Percentiles rank a stretch among this genome's conserved stretches.
These are phyloP conservation scores for Kuraishia floccosa DNA, from an alignment of 805 yeast genomes.

Conservation along the genomic window DNA sequence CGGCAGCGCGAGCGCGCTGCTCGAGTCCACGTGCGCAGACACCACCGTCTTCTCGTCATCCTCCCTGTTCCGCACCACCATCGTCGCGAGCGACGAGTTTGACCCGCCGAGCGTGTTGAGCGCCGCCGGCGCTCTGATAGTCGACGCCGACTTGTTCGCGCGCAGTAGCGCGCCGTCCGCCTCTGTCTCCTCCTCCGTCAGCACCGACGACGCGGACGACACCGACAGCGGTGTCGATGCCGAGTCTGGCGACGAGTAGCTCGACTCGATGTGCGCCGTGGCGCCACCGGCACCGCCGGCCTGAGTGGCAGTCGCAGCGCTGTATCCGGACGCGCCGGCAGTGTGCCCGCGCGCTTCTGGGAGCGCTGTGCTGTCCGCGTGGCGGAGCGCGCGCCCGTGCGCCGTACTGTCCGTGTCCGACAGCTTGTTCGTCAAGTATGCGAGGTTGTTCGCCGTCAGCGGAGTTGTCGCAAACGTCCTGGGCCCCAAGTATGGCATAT, in stretches of 20 bases:
- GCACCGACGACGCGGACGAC: constrained; percentile 8
- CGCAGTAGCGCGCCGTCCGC: background rate
- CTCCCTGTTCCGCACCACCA: background rate
- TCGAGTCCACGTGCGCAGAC: constrained; percentile 1
- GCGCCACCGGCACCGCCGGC: background rate
- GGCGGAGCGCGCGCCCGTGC: background rate
- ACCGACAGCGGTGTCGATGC: constrained; percentile 16
- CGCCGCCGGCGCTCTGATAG: background rate
- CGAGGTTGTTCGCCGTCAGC: constrained; percentile 17
- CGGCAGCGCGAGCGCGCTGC: background rate
- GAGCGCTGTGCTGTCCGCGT: background rate
- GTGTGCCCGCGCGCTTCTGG: background rate
- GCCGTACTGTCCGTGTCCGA: no score
- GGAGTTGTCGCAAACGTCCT: constrained; percentile 22
- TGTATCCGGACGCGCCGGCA: background rate
- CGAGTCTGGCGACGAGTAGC: constrained; percentile 7
- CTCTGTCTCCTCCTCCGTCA: background rate
- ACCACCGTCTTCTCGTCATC: constrained; percentile 1
- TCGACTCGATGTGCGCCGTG: background rate
- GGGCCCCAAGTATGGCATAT: constrained; percentile 23
- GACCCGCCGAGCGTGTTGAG: no score
- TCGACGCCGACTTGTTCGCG: background rate
- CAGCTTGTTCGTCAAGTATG: constrained; percentile 11
- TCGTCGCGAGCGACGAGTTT: constrained; percentile 3
- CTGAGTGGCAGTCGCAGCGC: background rate